Evolutionary conservation across 805 yeast genomes (phyloP), one percentile per base, ranked within the genome.

Genomic region (Candida easanensis): DNA sequence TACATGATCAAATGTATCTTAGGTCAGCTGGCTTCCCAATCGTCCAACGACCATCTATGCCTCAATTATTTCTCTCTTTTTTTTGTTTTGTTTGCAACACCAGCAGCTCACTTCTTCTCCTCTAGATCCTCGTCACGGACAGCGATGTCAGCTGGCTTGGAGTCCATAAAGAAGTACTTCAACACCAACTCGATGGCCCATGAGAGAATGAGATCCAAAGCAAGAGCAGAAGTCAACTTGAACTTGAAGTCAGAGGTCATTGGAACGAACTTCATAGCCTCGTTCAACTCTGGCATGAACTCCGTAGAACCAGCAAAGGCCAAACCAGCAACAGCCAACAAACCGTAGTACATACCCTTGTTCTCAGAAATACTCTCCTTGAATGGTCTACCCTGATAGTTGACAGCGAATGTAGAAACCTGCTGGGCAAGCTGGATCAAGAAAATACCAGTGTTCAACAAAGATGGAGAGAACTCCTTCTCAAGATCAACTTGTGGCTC

Each of bases 301-400:
- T 93, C 99, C 19, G 98, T 89, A 5, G 97, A 82, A 14, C 98
- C 96, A 10, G 91, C 76, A 44, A 93, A 65, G 2, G 97, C 95
- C 57, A 93, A 74, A 32, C 77, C 88, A 19, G 95, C 84, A 52
- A 91, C 97, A 53, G 96, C 96, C 28, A 91, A 62, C 44, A 93
- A 74, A 19, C 99, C 99, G 56, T 88, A 91, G 69, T 84, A 91
- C 98, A 93, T 93, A 52, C 97, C 98, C 67, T 83, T 86, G 69
- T 93, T 93, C 64, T 85, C 96, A 41, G 72, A 73, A 56, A 93
- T 84, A 44, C 88, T 80, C 69, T 93, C 96, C 64, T 95, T 84
- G 72, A 93, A 93, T 43, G 99, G 99, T 54, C 85, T 82, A 42
- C 99, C 99, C 70, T 88, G 96, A 67, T 93, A 93, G 69, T 93